phyloP scores from a whole-genome alignment of 768 basidiomycete genomes.

The Mycena alexandri region DNA sequence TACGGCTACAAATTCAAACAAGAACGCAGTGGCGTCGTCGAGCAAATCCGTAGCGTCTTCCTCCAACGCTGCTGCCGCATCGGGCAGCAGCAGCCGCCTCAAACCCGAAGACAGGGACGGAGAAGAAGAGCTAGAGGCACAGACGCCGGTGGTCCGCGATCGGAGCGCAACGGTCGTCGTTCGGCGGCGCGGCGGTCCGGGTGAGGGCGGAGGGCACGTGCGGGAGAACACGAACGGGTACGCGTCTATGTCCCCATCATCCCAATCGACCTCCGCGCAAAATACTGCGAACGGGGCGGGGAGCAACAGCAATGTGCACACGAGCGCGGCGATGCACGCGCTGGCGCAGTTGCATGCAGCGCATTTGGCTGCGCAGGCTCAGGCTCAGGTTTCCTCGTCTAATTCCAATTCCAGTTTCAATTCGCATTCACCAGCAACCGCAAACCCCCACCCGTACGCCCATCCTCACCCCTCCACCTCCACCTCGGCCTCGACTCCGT shows the following conservation, averaged over 20 bases:
- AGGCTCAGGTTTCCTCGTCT: constrained; percentile 7
- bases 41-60: not conserved
- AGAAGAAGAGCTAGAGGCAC: constrained; percentile 28
- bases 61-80: not conserved
- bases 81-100: too few relatives aligned
- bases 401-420: too few relatives aligned
- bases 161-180: constrained; percentile 38
- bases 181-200: constrained; percentile 24
- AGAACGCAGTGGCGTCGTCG: not conserved
- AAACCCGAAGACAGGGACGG: not conserved
- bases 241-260: not conserved
- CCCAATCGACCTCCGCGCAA: not conserved
- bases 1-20: not conserved
- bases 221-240: constrained; percentile 22
- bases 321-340: constrained; percentile 22
- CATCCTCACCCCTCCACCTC: too few relatives aligned
- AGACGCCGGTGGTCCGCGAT: constrained; percentile 34
- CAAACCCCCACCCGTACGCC: too few relatives aligned
- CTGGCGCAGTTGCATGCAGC: constrained; percentile 20
- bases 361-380: constrained; percentile 18
- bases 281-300: not conserved
- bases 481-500: too few relatives aligned
- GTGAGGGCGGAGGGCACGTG: constrained; percentile 16
- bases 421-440: too few relatives aligned
- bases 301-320: not conserved